phyloP scores from a whole-genome alignment of 129 eudicot species.

The Erigeron canadensis region DNA sequence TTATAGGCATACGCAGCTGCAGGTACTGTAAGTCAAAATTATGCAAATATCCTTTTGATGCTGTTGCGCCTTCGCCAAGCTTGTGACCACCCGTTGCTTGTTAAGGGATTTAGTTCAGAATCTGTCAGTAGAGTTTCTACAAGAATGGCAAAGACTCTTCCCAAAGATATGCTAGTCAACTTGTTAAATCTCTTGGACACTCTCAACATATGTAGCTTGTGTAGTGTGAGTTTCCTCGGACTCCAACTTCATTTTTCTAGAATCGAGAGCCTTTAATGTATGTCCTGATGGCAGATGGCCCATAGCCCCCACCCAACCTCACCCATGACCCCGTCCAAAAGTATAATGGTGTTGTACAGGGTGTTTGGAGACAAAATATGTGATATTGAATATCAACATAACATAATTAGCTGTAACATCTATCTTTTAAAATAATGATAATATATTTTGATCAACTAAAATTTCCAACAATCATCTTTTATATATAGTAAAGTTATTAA shows the following conservation, averaged over 20 bases:
- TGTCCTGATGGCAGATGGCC: background rate
- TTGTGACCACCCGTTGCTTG: conserved; percentile 94
- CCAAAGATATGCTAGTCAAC: conserved; percentile 46
- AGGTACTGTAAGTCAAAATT: conserved; percentile 87
- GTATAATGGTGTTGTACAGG: background rate
- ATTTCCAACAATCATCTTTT: background rate
- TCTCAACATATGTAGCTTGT: conserved; percentile 58
- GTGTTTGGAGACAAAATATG: background rate
- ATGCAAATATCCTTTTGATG: conserved; percentile 88
- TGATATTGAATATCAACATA: background rate
- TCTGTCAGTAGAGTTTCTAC: conserved; percentile 55
- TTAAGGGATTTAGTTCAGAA: conserved; percentile 66
- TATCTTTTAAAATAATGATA: too few species aligned
- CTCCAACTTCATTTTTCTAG: conserved; percentile 3
- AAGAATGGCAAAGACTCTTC: conserved; percentile 62
- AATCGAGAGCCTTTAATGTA: conserved; percentile 4
- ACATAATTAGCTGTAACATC: background rate
- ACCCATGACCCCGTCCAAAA: background rate
- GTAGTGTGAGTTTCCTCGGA: conserved; percentile 54
- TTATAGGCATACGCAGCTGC: conserved; percentile 93
- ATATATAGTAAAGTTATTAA: background rate
- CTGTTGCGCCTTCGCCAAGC: conserved; percentile 98
- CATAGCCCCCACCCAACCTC: background rate
- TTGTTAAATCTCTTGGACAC: conserved; percentile 58
- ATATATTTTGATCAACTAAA: background rate